Conservation (phyloP, 192 early-diverging fungal species). For the Podochytrium sp. region DNA sequence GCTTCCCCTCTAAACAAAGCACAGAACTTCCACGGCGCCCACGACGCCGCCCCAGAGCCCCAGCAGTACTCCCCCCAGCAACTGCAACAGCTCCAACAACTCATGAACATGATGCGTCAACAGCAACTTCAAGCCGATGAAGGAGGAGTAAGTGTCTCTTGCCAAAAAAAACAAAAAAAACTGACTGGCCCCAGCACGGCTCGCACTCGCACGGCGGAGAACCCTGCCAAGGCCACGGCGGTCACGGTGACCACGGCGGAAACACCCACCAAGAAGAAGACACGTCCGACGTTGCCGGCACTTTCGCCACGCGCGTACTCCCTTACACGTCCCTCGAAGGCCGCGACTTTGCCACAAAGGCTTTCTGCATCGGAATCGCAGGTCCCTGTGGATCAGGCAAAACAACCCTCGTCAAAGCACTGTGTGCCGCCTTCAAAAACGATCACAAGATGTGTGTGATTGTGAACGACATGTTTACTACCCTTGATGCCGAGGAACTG, state of each 20-base stretch:
- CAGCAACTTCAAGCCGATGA: too few species aligned
- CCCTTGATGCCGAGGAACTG: conserved; percentile 94
- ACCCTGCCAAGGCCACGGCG: neutral
- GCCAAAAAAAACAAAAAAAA: conserved; percentile 5
- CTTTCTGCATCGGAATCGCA: conserved; percentile 93
- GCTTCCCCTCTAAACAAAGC: too few species aligned
- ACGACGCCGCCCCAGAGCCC: neutral
- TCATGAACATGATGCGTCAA: conserved; percentile 10
- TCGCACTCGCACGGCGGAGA: neutral
- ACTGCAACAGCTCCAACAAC: conserved; percentile 16
- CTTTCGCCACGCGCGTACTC: conserved; percentile 70
- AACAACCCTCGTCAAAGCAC: conserved; percentile 86
- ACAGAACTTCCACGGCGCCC: conserved; percentile 18
- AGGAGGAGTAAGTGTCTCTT: too few species aligned
- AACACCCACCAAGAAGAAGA: conserved; percentile 66
- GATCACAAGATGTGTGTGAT: conserved; percentile 84
- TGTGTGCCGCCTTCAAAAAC: conserved; percentile 87
- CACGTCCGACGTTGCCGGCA: conserved; percentile 83
- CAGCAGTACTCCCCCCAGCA: neutral
- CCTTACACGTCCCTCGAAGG: conserved; percentile 56
- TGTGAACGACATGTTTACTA: conserved; percentile 97
- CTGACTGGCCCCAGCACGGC: neutral
- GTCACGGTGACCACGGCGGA: conserved; percentile 17
- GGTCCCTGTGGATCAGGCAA: conserved; percentile 96
- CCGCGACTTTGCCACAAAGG: conserved; percentile 86